Conservation (phyloP, 441 rosid genomes). For the Gossypium laxum region DNA sequence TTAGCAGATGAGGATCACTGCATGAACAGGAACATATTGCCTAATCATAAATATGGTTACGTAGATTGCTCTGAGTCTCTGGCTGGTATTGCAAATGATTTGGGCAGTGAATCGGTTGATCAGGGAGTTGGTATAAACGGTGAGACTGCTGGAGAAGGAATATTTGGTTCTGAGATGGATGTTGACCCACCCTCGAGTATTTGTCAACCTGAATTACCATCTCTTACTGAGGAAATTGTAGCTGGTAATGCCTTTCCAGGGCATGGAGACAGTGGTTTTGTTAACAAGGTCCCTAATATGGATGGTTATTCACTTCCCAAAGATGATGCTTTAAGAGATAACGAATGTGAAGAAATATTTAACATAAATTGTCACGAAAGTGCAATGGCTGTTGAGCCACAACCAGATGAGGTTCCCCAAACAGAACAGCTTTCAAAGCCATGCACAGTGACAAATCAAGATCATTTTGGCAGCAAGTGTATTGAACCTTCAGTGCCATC, state of each 20-base stretch:
- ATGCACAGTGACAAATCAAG: neutral
- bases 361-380: slow-evolving; percentile 4
- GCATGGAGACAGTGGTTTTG: slow-evolving; percentile 9
- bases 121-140: neutral
- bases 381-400: slow-evolving; percentile 13
- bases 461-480: slow-evolving; percentile 8
- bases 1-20: slow-evolving; percentile 8
- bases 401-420: neutral
- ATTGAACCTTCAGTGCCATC: slow-evolving; percentile 11
- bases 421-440: slow-evolving; percentile 1
- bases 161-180: slow-evolving; percentile 18
- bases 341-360: slow-evolving; percentile 11
- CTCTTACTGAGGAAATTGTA: slow-evolving; percentile 17
- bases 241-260: slow-evolving; percentile 15
- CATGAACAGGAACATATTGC: slow-evolving; percentile 5
- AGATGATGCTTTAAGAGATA: slow-evolving; percentile 7
- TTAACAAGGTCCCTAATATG: neutral
- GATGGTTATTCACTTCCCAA: slow-evolving; percentile 6
- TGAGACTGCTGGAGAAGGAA: slow-evolving; percentile 18
- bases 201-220: slow-evolving; percentile 15
- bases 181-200: slow-evolving; percentile 19
- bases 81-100: slow-evolving; percentile 11
- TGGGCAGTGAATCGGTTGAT: slow-evolving; percentile 13
- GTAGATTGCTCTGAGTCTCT: slow-evolving; percentile 12
- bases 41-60: slow-evolving; percentile 9